These are phyloP conservation scores for Podospora appendiculata DNA, from an alignment of 495 filamentous ascomycete genomes.

Conservation along the genomic window DNA sequence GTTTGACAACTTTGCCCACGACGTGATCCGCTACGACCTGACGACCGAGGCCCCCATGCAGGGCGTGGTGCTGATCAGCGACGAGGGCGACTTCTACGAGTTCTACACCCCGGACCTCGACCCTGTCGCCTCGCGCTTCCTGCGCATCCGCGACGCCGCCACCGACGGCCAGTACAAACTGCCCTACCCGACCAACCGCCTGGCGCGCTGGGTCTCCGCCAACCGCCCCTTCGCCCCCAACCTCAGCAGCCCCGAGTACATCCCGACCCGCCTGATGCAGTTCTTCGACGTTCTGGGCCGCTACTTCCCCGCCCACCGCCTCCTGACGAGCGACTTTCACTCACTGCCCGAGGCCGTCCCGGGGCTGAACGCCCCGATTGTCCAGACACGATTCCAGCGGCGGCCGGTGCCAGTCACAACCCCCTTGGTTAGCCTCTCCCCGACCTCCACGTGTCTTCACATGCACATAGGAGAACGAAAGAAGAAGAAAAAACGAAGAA, in stretches of 20 bases:
- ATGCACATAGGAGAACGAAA: no score
- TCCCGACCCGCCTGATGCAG: constrained; percentile 88
- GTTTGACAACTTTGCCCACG: constrained; percentile 97
- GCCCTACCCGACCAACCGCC: constrained; percentile 48
- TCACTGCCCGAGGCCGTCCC: constrained; percentile 70
- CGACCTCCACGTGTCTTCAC: no score
- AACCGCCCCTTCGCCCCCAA: constrained; percentile 63
- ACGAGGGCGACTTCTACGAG: constrained; percentile 83
- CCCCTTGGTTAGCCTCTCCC: constrained; percentile 55
- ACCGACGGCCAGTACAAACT: constrained; percentile 39
- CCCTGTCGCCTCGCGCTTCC: constrained; percentile 72
- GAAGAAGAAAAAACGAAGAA: no score
- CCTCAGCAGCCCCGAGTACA: constrained; percentile 76
- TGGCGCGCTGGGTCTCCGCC: constrained; percentile 51
- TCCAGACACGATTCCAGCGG: constrained; percentile 86
- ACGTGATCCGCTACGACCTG: constrained; percentile 80
- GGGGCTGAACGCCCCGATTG: constrained; percentile 86
- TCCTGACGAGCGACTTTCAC: constrained; percentile 89
- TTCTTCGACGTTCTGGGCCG: constrained; percentile 86
- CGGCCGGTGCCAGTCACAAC: constrained; percentile 83
- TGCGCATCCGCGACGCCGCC: constrained; percentile 64
- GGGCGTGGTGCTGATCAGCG: constrained; percentile 78
- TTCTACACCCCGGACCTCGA: constrained; percentile 78
- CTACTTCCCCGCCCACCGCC: constrained; percentile 81
- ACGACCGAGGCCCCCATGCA: constrained; percentile 71